A percentile compares a stretch with the other conserved stretches of the same genome.
These are phyloP conservation scores for Glycine latifolia DNA, from an alignment of 306 rosid genomes.

Conservation along the genomic window DNA sequence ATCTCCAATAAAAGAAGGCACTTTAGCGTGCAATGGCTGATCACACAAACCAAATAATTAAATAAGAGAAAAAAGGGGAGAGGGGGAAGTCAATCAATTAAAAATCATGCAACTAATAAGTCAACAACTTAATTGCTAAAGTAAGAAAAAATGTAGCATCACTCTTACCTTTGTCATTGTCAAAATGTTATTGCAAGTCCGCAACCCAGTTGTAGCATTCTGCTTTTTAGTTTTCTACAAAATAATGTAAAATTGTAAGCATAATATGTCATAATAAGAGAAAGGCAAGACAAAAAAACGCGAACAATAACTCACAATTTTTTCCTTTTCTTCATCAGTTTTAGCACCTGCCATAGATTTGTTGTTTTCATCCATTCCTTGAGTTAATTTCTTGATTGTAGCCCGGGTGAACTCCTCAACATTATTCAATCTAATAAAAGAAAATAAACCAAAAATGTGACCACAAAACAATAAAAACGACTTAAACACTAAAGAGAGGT, in stretches of 20 bases:
- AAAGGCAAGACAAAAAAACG: conserved; percentile 31
- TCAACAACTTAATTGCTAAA: neutral
- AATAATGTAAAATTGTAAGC: conserved; percentile 37
- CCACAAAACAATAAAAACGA: neutral
- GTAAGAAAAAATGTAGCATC: neutral
- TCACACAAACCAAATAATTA: conserved; percentile 40
- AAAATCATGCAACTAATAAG: conserved; percentile 28
- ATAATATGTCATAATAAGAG: neutral
- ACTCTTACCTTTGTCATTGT: conserved; percentile 83
- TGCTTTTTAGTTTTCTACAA: conserved; percentile 88
- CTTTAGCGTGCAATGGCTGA: conserved; percentile 66
- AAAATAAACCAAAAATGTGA: conserved; percentile 36
- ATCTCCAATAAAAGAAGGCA: conserved; percentile 89
- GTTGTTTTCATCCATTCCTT: conserved; percentile 94
- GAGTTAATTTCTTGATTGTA: conserved; percentile 93
- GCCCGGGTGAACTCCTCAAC: conserved; percentile 91
- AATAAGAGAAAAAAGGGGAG: neutral
- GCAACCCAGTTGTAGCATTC: conserved; percentile 93
- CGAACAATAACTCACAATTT: conserved; percentile 68
- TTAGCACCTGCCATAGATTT: conserved; percentile 95
- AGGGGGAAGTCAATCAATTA: neutral
- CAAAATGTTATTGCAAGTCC: conserved; percentile 91
- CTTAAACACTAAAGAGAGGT: neutral
- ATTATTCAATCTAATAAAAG: conserved; percentile 72
- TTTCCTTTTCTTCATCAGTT: conserved; percentile 88